phyloP scores from a whole-genome alignment of 2,329 filamentous ascomycete genomes.

The Claviceps cyperi region DNA sequence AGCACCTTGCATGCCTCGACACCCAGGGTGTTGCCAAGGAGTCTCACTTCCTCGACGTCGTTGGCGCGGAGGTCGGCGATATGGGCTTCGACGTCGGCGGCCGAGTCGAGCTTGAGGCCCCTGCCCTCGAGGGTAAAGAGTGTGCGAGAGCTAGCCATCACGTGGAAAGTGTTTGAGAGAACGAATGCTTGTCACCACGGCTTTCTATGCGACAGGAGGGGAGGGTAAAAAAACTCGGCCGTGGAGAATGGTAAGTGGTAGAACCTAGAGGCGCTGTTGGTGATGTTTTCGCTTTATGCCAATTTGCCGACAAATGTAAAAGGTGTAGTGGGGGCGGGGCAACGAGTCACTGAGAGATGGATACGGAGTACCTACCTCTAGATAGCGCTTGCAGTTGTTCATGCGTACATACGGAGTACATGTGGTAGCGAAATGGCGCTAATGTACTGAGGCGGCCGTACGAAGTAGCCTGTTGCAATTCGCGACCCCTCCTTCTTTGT shows the following conservation, averaged over 20 bases:
- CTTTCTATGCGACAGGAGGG: background rate
- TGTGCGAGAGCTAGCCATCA: slow-evolving; percentile 32
- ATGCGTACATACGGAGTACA: background rate
- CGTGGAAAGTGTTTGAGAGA: slow-evolving; percentile 3
- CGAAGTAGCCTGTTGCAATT: background rate
- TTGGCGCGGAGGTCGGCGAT: slow-evolving; percentile 60
- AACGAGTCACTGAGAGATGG: background rate
- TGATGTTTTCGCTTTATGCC: background rate
- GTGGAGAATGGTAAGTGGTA: background rate
- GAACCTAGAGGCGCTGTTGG: background rate
- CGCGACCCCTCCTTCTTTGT: background rate
- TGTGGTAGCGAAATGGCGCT: background rate
- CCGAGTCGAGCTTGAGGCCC: slow-evolving; percentile 82
- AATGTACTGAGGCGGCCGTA: no score
- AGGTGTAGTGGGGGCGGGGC: slow-evolving; percentile 18
- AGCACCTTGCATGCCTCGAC: slow-evolving; percentile 77
- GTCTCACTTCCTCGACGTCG: slow-evolving; percentile 69
- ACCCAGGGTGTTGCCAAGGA: slow-evolving; percentile 86
- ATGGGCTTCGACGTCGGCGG: slow-evolving; percentile 72
- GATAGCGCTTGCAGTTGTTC: no score
- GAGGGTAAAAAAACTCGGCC: slow-evolving; percentile 1
- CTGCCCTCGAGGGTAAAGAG: slow-evolving; percentile 85
- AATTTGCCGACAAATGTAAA: slow-evolving; percentile 1
- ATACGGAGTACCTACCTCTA: no score
- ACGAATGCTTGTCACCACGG: background rate